A percentile compares a stretch with the other conserved stretches of the same genome.
Conservation (phyloP, 2,329 filamentous ascomycete species). For the Cercospora berteroae region DNA sequence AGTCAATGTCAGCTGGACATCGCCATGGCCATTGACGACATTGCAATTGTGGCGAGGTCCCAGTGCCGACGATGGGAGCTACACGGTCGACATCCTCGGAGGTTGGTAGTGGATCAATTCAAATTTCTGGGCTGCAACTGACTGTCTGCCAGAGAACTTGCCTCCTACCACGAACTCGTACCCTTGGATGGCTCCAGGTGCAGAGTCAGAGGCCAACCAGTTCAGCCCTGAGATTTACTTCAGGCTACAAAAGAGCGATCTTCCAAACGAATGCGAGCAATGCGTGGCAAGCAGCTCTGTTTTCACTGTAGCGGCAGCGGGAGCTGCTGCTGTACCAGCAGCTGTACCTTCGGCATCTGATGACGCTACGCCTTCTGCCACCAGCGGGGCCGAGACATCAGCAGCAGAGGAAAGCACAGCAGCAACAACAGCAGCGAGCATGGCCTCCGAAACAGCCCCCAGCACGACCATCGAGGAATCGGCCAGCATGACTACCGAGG, state of each 20-base stretch:
- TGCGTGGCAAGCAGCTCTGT: conserved; percentile 8
- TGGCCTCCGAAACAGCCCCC: neutral
- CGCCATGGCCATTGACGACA: conserved; percentile 18
- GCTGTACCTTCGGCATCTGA: conserved; percentile 7
- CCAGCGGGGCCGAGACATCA: conserved; percentile 1
- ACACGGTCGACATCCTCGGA: conserved; percentile 15
- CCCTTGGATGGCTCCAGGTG: neutral
- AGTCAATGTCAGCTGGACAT: conserved; percentile 22
- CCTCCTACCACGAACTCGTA: conserved; percentile 4
- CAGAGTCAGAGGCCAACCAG: neutral
- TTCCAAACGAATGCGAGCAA: conserved; percentile 13
- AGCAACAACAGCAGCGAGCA: neutral
- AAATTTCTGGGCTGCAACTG: neutral
- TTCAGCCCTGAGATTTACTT: conserved; percentile 9
- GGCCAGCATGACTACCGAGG: neutral
- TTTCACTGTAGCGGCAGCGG: conserved; percentile 7
- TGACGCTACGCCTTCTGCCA: neutral
- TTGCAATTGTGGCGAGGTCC: conserved; percentile 20
- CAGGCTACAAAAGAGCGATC: conserved; percentile 11
- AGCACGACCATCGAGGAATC: neutral
- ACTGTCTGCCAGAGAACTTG: neutral
- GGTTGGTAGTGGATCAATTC: conserved; percentile 5
- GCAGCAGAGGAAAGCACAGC: conserved; percentile 1
- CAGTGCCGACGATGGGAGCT: conserved; percentile 12
- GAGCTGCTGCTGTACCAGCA: neutral